A percentile compares a stretch with the other conserved stretches of the same genome.
Evolutionary conservation across 352 stramenopile species (phyloP).

Genomic region (Elongisporangium prolatum): DNA sequence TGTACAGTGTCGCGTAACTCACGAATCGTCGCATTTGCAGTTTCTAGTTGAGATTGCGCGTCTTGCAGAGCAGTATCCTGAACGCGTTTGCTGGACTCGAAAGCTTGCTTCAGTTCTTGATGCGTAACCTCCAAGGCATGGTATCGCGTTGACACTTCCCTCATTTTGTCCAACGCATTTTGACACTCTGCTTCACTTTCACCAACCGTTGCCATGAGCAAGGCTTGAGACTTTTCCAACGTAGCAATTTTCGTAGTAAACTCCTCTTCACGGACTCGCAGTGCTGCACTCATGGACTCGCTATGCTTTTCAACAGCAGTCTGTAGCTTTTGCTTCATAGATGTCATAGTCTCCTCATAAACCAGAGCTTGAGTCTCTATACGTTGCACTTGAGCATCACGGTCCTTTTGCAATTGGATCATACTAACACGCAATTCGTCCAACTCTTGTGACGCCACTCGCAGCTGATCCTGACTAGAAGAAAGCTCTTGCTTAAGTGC

Average conservation of each 20-base stretch:
- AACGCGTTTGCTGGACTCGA: slow-evolving; percentile 2
- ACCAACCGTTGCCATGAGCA: slow-evolving; percentile 14
- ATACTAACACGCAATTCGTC: slow-evolving; percentile 9
- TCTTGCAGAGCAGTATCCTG: slow-evolving; percentile 2
- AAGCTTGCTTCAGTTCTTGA: slow-evolving; percentile 7
- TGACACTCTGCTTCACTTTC: slow-evolving; percentile 4
- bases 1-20: slow-evolving; percentile 19
- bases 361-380: slow-evolving; percentile 20
- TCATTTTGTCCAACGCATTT: slow-evolving; percentile 9
- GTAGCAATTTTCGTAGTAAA: slow-evolving; percentile 14
- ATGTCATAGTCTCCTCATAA: slow-evolving; percentile 23
- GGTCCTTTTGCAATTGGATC: slow-evolving; percentile 14
- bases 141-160: slow-evolving; percentile 20
- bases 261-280: slow-evolving; percentile 11
- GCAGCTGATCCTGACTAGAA: slow-evolving; percentile 11
- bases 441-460: slow-evolving; percentile 12
- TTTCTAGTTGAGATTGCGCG: slow-evolving; percentile 15
- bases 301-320: slow-evolving; percentile 17
- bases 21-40: slow-evolving; percentile 27
- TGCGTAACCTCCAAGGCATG: slow-evolving; percentile 24
- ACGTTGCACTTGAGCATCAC: slow-evolving; percentile 21
- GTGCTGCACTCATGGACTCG: slow-evolving; percentile 10
- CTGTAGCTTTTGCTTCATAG: slow-evolving; percentile 12
- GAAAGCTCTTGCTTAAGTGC: slow-evolving; percentile 25
- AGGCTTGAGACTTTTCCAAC: slow-evolving; percentile 16